These are phyloP conservation scores for Aaosphaeria pasadenensis DNA, from an alignment of 2,329 filamentous ascomycete genomes.

Conservation along the genomic window DNA sequence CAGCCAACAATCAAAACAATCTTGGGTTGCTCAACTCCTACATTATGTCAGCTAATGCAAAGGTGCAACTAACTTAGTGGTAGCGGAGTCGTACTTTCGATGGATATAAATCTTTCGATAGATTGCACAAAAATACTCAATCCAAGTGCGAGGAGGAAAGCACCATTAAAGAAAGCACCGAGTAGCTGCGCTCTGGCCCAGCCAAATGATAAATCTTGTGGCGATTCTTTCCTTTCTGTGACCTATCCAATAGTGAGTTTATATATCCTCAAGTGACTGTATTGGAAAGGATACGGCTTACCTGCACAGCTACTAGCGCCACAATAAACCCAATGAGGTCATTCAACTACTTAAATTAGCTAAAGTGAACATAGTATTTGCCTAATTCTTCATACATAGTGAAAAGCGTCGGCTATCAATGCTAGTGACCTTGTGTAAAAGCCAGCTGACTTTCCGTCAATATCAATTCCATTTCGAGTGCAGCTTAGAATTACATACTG, in stretches of 20 bases:
- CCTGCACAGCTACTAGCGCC: slow-evolving; percentile 62
- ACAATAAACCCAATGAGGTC: slow-evolving; percentile 69
- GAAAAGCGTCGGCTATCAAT: slow-evolving; percentile 74
- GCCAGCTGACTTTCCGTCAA: slow-evolving; percentile 48
- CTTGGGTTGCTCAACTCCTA: slow-evolving; percentile 63
- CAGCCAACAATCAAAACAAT: slow-evolving; percentile 68
- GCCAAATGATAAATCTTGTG: slow-evolving; percentile 65
- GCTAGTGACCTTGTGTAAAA: slow-evolving; percentile 70
- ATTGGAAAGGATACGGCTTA: slow-evolving; percentile 31
- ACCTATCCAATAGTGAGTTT: slow-evolving; percentile 8
- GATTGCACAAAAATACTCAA: slow-evolving; percentile 72
- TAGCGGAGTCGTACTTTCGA: slow-evolving; percentile 45
- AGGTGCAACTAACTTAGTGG: not conserved
- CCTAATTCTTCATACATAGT: slow-evolving; percentile 57
- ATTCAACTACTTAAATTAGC: slow-evolving; percentile 54
- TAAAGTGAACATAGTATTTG: too few relatives aligned
- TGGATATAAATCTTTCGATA: slow-evolving; percentile 64
- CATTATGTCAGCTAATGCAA: not conserved
- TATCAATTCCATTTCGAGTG: not conserved
- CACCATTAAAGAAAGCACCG: slow-evolving; percentile 78
- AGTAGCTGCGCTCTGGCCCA: slow-evolving; percentile 73
- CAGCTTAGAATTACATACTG: slow-evolving; percentile 20
- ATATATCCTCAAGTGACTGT: not conserved
- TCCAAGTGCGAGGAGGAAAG: slow-evolving; percentile 68
- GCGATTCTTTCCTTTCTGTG: slow-evolving; percentile 54